Base-by-base conservation (phyloP, 1,284 basidiomycete species). In the Ustilago bromivora region DNA sequence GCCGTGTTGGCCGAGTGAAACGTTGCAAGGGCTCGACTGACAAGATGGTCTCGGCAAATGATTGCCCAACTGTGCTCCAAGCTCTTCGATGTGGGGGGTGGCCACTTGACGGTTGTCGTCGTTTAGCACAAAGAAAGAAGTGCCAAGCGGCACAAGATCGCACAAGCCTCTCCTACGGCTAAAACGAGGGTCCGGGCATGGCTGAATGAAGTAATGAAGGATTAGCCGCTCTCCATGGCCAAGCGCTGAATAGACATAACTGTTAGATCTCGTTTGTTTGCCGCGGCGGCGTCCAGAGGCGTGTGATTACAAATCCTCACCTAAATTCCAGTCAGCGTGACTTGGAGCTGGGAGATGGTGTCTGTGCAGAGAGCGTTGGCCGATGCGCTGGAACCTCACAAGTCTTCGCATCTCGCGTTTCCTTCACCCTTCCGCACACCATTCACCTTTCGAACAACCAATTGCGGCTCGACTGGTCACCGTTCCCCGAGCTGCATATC, bases 361-460 rank as follows among this genome's bases (percentile, higher is more conserved):
- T 70, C 67, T 60, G 67, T 70, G 67, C 61, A 57, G 56, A 23
- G 57, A 23, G 28, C 49, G 49, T 51, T 51, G 49, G 49, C 53
- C 8, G 67, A 70, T 70, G 67, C 67, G 67, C 67, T 70, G 67
- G 67, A 70, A 69, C 56, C 35, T 57, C 23, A 3, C 34, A 61
- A 47, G 40, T 60, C 53, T 61, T 62, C 60, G 49, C 28, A 32
- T 51, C 31, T 51, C 49, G 49, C 28, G 49, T 51, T 51, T 51
- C 8, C 7, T 23, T 19, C 23, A 47, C 28, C 49, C 32, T 31
- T 17, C 28, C 49, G 28, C 49, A 51, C 28, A 28, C 28, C 19
- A 4, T 31, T 2, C 28, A 7, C 9, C 13, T 28, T 17, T 51
- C 7, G 28, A 28, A 9, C 23, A 51, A 32, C 1, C 49, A 13